Evolutionary conservation across 2,329 filamentous ascomycete species (phyloP), one percentile per base, ranked within the genome.

Genomic region (Ophiobolus disseminans): DNA sequence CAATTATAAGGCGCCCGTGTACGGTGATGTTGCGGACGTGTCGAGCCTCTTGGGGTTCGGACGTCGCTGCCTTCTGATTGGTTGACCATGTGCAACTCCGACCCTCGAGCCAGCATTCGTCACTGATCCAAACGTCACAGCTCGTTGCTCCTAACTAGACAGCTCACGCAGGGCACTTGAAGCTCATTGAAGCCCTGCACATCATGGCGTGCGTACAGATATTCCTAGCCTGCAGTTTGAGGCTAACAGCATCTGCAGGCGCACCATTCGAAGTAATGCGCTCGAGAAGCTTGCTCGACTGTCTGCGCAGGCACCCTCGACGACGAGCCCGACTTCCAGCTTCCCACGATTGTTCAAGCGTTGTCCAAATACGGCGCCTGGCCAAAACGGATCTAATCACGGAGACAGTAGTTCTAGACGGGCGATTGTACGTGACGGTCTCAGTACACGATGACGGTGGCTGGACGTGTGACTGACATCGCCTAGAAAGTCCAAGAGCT

Each of bases 401-500:
- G 43, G 30, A 11, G 47, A 52, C n/a, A 17, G 35, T 34, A 40
- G 49, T 9, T 40, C 10, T 22, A 52, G 16, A 60, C 67, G 6
- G 9, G 72, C 71, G 2, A 79, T 78, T 71, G 73, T 73, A 43
- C 25, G 59, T 55, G 21, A 5, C 20, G n/a, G 36, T 16, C 9
- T 26, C n/a, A n/a, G n/a, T n/a, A n/a, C n/a, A 13, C 9, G 17
- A 30, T 14, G 20, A 25, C 37, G 30, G 38, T 11, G 19, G 11
- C 6, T 14, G 38, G n/a, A 1, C 9, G 7, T 46, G 8, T 39
- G 22, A 17, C 39, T 42, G 17, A 38, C 22, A 25, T 11, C 11
- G 4, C 16, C 14, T 52, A 95, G 91, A 90, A 87, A 43, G 85
- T 92, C 44, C 87, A 90, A 65, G 95, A 99, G 78, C 87, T 96